Conservation (phyloP, 2,329 filamentous ascomycete genomes). For the Aspergillus fumigatiaffinis region DNA sequence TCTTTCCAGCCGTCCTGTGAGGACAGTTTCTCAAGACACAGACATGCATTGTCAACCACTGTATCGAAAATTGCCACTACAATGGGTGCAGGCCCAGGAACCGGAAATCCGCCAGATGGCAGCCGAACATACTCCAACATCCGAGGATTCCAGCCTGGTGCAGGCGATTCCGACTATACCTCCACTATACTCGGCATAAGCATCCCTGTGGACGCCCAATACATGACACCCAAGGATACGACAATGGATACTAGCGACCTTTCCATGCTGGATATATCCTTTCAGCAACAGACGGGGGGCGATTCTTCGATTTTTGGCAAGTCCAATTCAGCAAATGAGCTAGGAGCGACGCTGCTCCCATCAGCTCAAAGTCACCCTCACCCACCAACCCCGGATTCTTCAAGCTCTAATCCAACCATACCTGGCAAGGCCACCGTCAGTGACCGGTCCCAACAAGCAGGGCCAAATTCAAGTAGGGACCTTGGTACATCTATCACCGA, state of each 20-base stretch:
- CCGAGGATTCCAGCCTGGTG: conserved; percentile 7
- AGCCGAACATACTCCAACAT: conserved; percentile 10
- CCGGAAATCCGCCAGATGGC: conserved; percentile 3
- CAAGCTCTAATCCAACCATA: conserved; percentile 23
- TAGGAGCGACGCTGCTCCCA: conserved; percentile 17
- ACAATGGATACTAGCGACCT: conserved; percentile 27
- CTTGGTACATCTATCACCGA: conserved; percentile 2
- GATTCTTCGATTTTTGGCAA: conserved; percentile 16
- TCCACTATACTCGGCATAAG: conserved; percentile 30
- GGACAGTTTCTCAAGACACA: conserved; percentile 1
- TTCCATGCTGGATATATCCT: conserved; percentile 19
- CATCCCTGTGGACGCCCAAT: conserved; percentile 30
- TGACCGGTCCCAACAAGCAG: conserved; percentile 13
- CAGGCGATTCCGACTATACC: conserved; percentile 19
- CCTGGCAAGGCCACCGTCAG: conserved; percentile 7
- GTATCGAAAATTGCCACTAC: conserved; percentile 3
- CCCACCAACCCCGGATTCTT: conserved; percentile 31
- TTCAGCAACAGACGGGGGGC: conserved; percentile 13
- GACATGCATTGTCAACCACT: background rate
- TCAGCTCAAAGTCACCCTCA: conserved; percentile 17
- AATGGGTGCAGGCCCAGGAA: conserved; percentile 3
- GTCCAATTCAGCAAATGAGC: conserved; percentile 15
- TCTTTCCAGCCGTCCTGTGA: conserved; percentile 6
- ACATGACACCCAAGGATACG: conserved; percentile 31
- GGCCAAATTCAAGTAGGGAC: conserved; percentile 6